phyloP scores from a whole-genome alignment of 768 basidiomycete genomes.

The Lanmaoa pseudosensibilis region DNA sequence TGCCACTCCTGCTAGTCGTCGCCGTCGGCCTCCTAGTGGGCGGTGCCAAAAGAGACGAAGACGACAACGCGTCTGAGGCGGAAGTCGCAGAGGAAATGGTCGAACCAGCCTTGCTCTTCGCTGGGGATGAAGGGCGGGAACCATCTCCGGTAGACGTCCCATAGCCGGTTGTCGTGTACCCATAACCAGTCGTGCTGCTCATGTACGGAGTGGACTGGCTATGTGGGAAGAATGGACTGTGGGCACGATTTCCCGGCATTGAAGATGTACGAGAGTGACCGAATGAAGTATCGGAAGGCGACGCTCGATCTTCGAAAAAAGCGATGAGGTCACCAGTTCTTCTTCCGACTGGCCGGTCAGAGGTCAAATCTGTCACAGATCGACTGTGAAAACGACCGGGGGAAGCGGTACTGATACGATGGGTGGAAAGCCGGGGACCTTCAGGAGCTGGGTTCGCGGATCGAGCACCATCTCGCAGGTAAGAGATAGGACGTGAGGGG shows the following conservation, averaged over 20 bases:
- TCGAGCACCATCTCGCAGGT: constrained; percentile 35
- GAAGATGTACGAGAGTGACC: constrained; percentile 59
- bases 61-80: constrained; percentile 24
- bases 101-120: constrained; percentile 42
- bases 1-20: constrained; percentile 25
- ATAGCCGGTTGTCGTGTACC: constrained; percentile 36
- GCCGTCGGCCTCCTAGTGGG: constrained; percentile 37
- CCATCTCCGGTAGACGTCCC: constrained; percentile 30
- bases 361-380: constrained; percentile 56
- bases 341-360: constrained; percentile 46
- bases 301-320: constrained; percentile 61
- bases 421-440: constrained; percentile 46
- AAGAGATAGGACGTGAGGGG: constrained; percentile 54
- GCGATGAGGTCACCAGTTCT: constrained; percentile 73
- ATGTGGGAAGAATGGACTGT: constrained; percentile 30
- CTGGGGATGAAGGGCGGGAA: constrained; percentile 50
- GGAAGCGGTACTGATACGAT: constrained; percentile 39
- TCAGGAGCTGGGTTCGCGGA: constrained; percentile 46
- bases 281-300: constrained; percentile 36
- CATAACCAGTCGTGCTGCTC: constrained; percentile 36
- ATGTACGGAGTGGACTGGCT: constrained; percentile 44
- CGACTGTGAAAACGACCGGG: constrained; percentile 49
- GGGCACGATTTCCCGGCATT: constrained; percentile 40
- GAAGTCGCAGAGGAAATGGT: constrained; percentile 29
- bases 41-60: constrained; percentile 51